A percentile compares a stretch with the other conserved stretches of the same genome.
phyloP scores from a whole-genome alignment of 305 asterid species.

The Fraxinus velutina region DNA sequence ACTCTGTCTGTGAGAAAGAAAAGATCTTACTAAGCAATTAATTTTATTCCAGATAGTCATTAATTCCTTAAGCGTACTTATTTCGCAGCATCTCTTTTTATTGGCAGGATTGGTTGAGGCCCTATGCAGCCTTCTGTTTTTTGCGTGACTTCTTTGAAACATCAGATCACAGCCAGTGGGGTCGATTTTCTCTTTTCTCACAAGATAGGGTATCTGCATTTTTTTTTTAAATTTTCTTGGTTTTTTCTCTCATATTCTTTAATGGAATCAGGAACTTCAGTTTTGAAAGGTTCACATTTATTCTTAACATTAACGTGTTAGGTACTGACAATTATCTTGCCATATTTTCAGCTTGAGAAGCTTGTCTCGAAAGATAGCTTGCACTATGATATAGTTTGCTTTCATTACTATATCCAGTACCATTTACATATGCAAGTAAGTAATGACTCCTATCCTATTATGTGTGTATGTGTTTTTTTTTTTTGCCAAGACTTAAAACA shows the following conservation, averaged over 20 bases:
- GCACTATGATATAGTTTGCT: conserved; percentile 67
- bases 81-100: conserved; percentile 12
- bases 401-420: conserved; percentile 86
- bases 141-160: conserved; percentile 93
- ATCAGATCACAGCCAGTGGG: conserved; percentile 93
- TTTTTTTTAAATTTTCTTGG: not conserved
- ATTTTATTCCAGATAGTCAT: not conserved
- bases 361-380: conserved; percentile 67
- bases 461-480: not conserved
- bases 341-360: conserved; percentile 81
- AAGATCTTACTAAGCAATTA: not conserved
- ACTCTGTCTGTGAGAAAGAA: not conserved
- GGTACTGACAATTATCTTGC: conserved; percentile 20
- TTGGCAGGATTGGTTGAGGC: conserved; percentile 86
- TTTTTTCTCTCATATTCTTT: conserved; percentile 5
- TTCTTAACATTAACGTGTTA: conserved; percentile 3
- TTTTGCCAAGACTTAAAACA: conserved; percentile 12
- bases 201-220: conserved; percentile 52
- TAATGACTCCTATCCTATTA: conserved; percentile 11
- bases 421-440: conserved; percentile 83
- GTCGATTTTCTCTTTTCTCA: conserved; percentile 65
- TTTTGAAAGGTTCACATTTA: conserved; percentile 16
- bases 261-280: not conserved
- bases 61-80: not conserved
- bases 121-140: conserved; percentile 95